Evolutionary conservation across 1,139 yeast genomes (phyloP).

Genomic region (Yamadazyma aaseri): DNA sequence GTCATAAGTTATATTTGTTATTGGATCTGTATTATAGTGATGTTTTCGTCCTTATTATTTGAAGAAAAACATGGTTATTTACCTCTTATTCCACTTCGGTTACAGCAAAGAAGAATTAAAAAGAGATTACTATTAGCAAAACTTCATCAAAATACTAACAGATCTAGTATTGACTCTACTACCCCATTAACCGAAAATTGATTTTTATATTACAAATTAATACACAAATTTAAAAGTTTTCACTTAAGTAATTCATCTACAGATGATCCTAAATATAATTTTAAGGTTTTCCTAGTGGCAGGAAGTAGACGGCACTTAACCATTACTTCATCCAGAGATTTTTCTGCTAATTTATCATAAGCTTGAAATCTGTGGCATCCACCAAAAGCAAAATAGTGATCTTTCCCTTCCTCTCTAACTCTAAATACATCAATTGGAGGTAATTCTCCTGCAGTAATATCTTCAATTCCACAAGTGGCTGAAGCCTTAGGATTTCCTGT

Average conservation of each 20-base stretch:
- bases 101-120: conserved; percentile 56
- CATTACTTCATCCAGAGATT: conserved; percentile 36
- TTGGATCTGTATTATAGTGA: conserved; percentile 65
- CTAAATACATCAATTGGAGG: conserved; percentile 77
- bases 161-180: conserved; percentile 29
- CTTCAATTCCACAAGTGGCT: conserved; percentile 56
- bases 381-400: conserved; percentile 75
- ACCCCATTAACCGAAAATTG: conserved; percentile 22
- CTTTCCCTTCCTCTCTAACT: conserved; percentile 60
- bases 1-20: conserved; percentile 72
- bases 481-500: conserved; percentile 64
- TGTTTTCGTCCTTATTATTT: conserved; percentile 49
- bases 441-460: conserved; percentile 59
- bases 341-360: conserved; percentile 45
- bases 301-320: conserved; percentile 69
- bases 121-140: conserved; percentile 35
- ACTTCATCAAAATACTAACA: conserved; percentile 2
- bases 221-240: not conserved
- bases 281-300: conserved; percentile 61
- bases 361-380: conserved; percentile 86
- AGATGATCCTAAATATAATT: conserved; percentile 63
- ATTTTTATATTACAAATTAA: not conserved
- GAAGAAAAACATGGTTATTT: conserved; percentile 66
- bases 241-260: conserved; percentile 51
- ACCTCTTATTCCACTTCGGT: conserved; percentile 57